These are phyloP conservation scores for Balansia obtecta DNA, from an alignment of 2,329 filamentous ascomycete species.

Conservation along the genomic window DNA sequence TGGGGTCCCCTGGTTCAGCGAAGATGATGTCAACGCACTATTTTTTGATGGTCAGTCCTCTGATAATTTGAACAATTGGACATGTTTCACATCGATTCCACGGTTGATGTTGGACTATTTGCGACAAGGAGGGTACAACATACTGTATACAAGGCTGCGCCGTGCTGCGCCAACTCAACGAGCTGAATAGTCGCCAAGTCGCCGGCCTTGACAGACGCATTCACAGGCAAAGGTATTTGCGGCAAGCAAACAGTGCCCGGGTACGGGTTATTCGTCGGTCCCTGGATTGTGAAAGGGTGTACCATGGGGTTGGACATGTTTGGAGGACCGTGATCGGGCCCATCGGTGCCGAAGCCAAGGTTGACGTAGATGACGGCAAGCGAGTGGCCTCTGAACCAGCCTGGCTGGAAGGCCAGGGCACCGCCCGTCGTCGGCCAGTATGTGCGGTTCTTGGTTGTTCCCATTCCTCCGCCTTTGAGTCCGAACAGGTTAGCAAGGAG, in stretches of 20 bases:
- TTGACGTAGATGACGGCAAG: slow-evolving; percentile 83
- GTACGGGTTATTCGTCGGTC: slow-evolving; percentile 73
- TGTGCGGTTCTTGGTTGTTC: slow-evolving; percentile 67
- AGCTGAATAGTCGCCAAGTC: slow-evolving; percentile 86
- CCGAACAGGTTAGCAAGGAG: background rate
- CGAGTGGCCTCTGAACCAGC: slow-evolving; percentile 86
- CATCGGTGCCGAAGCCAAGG: slow-evolving; percentile 66
- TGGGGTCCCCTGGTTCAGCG: slow-evolving; percentile 57
- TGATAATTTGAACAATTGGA: too few relatives aligned
- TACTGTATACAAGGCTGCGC: slow-evolving; percentile 72
- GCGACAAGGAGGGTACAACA: slow-evolving; percentile 17
- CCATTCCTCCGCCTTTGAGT: slow-evolving; percentile 66
- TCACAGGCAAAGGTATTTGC: slow-evolving; percentile 71
- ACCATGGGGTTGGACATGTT: slow-evolving; percentile 87
- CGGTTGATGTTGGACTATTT: background rate
- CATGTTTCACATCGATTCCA: background rate
- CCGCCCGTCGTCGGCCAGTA: slow-evolving; percentile 84
- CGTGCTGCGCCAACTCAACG: slow-evolving; percentile 72
- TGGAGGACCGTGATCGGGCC: slow-evolving; percentile 49
- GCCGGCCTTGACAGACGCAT: slow-evolving; percentile 60
- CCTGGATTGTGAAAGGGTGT: slow-evolving; percentile 67
- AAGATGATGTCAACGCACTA: slow-evolving; percentile 95
- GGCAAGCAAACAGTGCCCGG: slow-evolving; percentile 81
- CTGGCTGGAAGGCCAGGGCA: slow-evolving; percentile 80
- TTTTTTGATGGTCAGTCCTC: background rate